Percentiles rank a stretch among this genome's conserved stretches.
Conservation (phyloP, 352 stramenopile genomes). For the Phytopythium litorale region DNA sequence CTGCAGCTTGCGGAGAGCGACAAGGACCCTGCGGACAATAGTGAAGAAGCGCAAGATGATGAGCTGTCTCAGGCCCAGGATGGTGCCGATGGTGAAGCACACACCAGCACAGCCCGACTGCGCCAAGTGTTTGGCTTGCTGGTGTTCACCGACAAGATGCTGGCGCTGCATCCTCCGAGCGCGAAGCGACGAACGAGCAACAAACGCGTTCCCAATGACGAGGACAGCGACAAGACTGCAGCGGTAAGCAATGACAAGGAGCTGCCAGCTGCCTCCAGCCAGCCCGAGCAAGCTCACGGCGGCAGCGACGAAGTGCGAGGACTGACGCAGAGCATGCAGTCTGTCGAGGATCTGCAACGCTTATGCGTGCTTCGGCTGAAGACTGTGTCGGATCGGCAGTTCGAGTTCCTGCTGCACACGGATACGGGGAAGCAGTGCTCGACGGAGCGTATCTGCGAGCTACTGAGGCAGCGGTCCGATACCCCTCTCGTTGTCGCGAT, state of each 20-base stretch:
- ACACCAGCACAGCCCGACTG: constrained; percentile 10
- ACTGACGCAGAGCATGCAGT: constrained; percentile 7
- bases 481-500: constrained; percentile 69
- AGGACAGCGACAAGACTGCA: neutral
- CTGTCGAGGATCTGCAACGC: constrained; percentile 35
- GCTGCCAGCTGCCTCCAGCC: too few species aligned
- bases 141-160: constrained; percentile 54
- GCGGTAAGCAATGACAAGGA: neutral
- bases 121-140: constrained; percentile 38
- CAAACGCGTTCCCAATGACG: neutral
- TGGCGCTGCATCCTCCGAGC: constrained; percentile 35
- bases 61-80: neutral
- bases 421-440: constrained; percentile 63
- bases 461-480: constrained; percentile 55
- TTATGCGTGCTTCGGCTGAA: constrained; percentile 59
- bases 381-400: constrained; percentile 36
- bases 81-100: constrained; percentile 3
- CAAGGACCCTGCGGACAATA: too few species aligned
- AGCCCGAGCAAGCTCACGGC: neutral
- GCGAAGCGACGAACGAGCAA: constrained; percentile 11
- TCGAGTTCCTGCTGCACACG: constrained; percentile 56
- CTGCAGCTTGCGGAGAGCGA: constrained; percentile 9
- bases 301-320: constrained; percentile 7
- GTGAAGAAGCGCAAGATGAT: neutral
- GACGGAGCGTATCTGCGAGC: constrained; percentile 57